Evolutionary conservation across 2,329 filamentous ascomycete species (phyloP).

Genomic region (Verticillium nubilum): DNA sequence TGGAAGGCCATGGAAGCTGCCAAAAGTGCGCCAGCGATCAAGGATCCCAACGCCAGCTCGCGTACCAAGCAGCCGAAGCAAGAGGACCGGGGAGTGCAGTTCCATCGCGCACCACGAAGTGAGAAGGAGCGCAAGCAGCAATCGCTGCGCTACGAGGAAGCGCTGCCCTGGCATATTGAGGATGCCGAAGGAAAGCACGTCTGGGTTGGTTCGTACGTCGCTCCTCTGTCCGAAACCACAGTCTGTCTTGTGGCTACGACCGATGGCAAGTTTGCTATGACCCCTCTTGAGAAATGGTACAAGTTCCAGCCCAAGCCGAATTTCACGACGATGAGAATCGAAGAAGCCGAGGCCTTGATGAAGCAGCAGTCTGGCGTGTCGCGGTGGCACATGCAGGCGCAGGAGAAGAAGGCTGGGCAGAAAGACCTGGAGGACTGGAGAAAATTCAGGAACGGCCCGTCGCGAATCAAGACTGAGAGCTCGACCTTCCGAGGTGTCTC

Average conservation of each 20-base stretch:
- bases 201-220: constrained; percentile 89
- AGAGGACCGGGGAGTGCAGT: constrained; percentile 74
- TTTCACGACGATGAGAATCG: constrained; percentile 71
- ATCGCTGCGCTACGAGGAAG: constrained; percentile 83
- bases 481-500: constrained; percentile 56
- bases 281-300: constrained; percentile 95
- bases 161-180: constrained; percentile 92
- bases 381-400: constrained; percentile 72
- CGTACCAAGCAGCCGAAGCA: constrained; percentile 64
- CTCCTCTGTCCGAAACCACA: constrained; percentile 78
- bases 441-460: constrained; percentile 42
- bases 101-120: constrained; percentile 71
- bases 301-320: constrained; percentile 75
- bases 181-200: constrained; percentile 94
- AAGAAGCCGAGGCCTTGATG: constrained; percentile 82
- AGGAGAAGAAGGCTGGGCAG: constrained; percentile 50
- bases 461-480: constrained; percentile 64
- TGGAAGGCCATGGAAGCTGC: constrained; percentile 83
- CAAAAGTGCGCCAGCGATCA: constrained; percentile 81
- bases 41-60: constrained; percentile 45
- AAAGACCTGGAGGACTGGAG: constrained; percentile 58
- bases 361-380: constrained; percentile 70
- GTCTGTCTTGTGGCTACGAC: constrained; percentile 68
- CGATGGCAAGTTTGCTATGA: constrained; percentile 68
- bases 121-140: constrained; percentile 75